A percentile compares a stretch with the other conserved stretches of the same genome.
Conservation (phyloP, 2,329 filamentous ascomycete genomes). For the Mollisia scopiformis region DNA sequence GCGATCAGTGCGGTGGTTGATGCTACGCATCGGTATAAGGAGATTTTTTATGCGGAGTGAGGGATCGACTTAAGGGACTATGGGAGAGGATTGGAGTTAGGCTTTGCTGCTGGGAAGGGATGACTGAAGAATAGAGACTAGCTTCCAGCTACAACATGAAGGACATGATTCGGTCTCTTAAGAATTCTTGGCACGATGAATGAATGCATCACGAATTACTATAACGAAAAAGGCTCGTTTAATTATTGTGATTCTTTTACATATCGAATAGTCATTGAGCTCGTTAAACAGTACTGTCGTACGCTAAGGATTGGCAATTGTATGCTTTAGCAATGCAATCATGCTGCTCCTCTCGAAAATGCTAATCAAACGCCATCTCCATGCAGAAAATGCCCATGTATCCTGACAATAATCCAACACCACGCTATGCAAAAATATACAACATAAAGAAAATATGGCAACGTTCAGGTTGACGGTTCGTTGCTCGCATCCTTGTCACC, state of each 20-base stretch:
- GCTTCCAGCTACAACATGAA: too few species aligned
- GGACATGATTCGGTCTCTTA: too few species aligned
- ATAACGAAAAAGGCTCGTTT: too few species aligned
- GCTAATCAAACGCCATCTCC: slow-evolving; percentile 16
- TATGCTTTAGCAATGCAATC: neutral
- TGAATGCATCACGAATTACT: neutral
- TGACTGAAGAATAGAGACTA: neutral
- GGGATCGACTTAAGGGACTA: neutral
- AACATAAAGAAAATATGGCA: slow-evolving; percentile 7
- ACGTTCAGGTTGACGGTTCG: neutral
- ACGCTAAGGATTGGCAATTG: neutral
- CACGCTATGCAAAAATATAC: slow-evolving; percentile 29
- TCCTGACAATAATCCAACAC: slow-evolving; percentile 19
- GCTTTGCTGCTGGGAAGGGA: neutral
- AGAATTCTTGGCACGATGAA: neutral
- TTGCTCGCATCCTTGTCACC: slow-evolving; percentile 9
- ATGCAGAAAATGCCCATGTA: slow-evolving; percentile 8
- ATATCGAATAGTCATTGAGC: neutral
- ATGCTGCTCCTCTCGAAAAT: slow-evolving; percentile 9
- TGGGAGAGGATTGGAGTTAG: neutral
- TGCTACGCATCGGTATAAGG: slow-evolving; percentile 77
- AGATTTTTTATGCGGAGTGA: slow-evolving; percentile 68
- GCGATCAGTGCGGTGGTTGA: slow-evolving; percentile 82
- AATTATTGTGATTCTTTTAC: neutral
- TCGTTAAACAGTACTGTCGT: neutral